These are phyloP conservation scores for Ophiocordyceps unilateralis DNA, from an alignment of 2,329 filamentous ascomycete genomes.

Conservation along the genomic window DNA sequence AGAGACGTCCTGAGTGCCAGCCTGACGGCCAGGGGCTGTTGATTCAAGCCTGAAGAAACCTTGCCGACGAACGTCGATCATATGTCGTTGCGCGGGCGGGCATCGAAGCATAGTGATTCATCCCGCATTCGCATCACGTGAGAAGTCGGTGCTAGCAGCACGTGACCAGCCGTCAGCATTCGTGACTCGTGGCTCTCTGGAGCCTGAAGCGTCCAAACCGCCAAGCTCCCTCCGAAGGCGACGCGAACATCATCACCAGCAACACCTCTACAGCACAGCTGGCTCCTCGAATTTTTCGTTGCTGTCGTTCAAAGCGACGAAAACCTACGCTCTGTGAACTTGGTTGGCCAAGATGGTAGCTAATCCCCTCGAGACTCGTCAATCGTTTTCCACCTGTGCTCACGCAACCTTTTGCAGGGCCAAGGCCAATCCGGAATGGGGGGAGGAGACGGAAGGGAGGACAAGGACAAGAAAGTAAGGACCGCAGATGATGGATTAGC, in stretches of 20 bases:
- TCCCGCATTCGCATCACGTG: background rate
- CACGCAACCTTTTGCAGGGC: constrained; percentile 36
- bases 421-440: constrained; percentile 80
- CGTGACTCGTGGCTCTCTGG: background rate
- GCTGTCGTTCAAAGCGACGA: background rate
- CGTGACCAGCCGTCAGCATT: background rate
- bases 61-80: background rate
- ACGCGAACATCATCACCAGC: background rate
- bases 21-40: background rate
- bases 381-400: background rate
- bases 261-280: background rate
- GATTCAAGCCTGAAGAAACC: background rate
- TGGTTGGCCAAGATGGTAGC: constrained; percentile 9
- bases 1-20: background rate
- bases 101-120: too few species aligned
- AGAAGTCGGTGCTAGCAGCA: background rate
- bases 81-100: too few species aligned
- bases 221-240: background rate
- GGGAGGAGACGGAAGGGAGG: constrained; percentile 60
- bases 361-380: background rate
- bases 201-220: background rate
- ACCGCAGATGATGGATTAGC: background rate
- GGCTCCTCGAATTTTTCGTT: background rate
- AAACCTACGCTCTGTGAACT: constrained; percentile 9
- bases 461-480: constrained; percentile 83